Conservation (phyloP, 306 rosid genomes). For the Elaeagnus macrophylla region DNA sequence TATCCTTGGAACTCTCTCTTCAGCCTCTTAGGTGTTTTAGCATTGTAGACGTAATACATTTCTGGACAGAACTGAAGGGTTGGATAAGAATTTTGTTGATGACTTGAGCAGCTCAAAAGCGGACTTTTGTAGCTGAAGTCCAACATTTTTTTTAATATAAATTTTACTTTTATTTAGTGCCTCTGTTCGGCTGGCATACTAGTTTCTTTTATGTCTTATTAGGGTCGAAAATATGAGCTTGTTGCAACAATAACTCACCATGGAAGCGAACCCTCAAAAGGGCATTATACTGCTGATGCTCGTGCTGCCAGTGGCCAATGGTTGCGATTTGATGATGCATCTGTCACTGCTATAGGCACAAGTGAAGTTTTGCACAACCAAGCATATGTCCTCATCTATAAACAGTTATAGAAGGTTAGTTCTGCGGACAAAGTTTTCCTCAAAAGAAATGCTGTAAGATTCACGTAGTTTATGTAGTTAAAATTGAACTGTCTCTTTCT, state of each 20-base stretch:
- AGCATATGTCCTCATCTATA: conserved; percentile 87
- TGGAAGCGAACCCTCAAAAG: conserved; percentile 88
- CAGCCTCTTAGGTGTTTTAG: no score
- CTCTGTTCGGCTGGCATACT: conserved; percentile 1
- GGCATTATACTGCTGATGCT: conserved; percentile 94
- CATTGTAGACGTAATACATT: no score
- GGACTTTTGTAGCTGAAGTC: no score
- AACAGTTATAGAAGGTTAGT: conserved; percentile 31
- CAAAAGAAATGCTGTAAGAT: conserved; percentile 3
- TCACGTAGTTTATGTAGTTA: no score
- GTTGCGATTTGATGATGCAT: conserved; percentile 85
- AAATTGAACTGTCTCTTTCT: not conserved
- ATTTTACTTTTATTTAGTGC: no score
- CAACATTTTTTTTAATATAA: no score
- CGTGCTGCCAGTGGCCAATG: conserved; percentile 51
- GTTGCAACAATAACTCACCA: conserved; percentile 94
- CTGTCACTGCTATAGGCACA: conserved; percentile 56
- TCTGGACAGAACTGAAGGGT: no score
- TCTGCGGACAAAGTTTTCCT: not conserved
- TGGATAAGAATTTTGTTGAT: no score
- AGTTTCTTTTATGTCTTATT: not conserved
- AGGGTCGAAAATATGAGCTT: conserved; percentile 88
- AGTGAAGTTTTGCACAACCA: conserved; percentile 70
- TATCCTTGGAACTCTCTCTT: no score
- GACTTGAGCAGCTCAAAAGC: no score